A percentile compares a stretch with the other conserved stretches of the same genome.
These are phyloP conservation scores for Backusella morwellensis DNA, from an alignment of 192 early-diverging fungal genomes.

Conservation along the genomic window DNA sequence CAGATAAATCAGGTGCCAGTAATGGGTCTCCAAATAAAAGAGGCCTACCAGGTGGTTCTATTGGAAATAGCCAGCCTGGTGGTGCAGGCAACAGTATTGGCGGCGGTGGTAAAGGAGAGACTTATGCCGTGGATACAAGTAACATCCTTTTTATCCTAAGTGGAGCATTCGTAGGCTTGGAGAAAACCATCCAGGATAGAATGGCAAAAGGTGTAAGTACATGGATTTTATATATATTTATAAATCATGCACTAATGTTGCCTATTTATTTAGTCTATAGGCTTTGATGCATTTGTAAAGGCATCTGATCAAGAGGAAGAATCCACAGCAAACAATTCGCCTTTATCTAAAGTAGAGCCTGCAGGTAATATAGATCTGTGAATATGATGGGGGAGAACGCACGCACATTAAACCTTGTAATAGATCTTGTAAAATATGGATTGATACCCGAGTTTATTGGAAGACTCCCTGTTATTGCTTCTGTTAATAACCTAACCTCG, in stretches of 20 bases:
- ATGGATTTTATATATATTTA: no score
- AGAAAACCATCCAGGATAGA: constrained; percentile 75
- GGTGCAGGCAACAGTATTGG: background rate
- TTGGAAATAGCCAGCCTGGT: constrained; percentile 9
- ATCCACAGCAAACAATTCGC: background rate
- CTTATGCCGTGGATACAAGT: constrained; percentile 81
- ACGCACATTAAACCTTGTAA: background rate
- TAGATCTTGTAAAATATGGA: constrained; percentile 81
- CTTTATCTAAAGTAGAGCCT: constrained; percentile 21
- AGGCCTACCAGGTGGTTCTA: constrained; percentile 1
- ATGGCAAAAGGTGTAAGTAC: constrained; percentile 60
- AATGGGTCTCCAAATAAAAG: constrained; percentile 12
- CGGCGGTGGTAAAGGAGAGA: constrained; percentile 61
- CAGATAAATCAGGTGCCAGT: constrained; percentile 70
- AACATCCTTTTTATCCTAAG: constrained; percentile 89
- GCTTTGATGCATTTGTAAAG: constrained; percentile 59
- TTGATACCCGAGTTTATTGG: constrained; percentile 90
- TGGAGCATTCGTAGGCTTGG: constrained; percentile 85
- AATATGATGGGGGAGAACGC: background rate
- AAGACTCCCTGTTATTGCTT: constrained; percentile 76
- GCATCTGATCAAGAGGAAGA: background rate
- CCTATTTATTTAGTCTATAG: constrained; percentile 56
- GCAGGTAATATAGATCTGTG: constrained; percentile 14
- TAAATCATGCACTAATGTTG: background rate
- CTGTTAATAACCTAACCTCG: constrained; percentile 61